Percentiles rank a stretch among this genome's conserved stretches.
Conservation (phyloP, 495 filamentous ascomycete genomes). For the Aspergillus diversus region DNA sequence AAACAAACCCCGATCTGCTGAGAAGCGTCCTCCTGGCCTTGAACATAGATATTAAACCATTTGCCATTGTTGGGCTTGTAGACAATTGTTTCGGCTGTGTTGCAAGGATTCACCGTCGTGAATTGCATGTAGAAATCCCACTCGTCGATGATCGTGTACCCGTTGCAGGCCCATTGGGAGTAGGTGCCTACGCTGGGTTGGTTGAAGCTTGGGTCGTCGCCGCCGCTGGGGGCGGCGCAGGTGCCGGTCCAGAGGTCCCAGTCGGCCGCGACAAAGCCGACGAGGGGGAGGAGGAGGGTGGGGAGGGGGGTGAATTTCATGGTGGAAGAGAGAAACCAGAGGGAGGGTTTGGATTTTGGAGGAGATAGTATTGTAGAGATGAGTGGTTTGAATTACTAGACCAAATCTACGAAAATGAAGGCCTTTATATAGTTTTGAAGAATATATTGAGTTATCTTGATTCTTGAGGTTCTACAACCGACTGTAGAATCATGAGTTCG, state of each 20-base stretch:
- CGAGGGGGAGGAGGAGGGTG: not conserved
- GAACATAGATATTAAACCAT: not conserved
- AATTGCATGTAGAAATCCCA: not conserved
- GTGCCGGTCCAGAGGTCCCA: not conserved
- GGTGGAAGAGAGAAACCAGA: not conserved
- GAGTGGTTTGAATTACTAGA: not conserved
- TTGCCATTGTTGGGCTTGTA: not conserved
- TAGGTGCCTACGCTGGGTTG: not conserved
- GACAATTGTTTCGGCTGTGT: not conserved
- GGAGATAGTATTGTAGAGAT: not conserved
- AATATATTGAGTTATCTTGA: not conserved
- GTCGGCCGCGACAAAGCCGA: not conserved
- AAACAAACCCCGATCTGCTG: not conserved
- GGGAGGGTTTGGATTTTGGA: not conserved
- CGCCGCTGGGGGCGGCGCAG: not conserved
- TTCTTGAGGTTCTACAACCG: not conserved
- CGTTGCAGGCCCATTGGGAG: not conserved
- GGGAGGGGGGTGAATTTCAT: not conserved
- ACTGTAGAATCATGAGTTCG: not conserved
- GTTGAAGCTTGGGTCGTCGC: not conserved
- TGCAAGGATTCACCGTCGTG: not conserved
- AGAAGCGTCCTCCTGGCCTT: not conserved
- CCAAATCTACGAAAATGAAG: not conserved
- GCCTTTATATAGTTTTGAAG: not conserved
- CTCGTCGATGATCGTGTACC: not conserved